Evolutionary conservation across 1,284 basidiomycete genomes (phyloP).

Genomic region (Neolentinus lepideus): DNA sequence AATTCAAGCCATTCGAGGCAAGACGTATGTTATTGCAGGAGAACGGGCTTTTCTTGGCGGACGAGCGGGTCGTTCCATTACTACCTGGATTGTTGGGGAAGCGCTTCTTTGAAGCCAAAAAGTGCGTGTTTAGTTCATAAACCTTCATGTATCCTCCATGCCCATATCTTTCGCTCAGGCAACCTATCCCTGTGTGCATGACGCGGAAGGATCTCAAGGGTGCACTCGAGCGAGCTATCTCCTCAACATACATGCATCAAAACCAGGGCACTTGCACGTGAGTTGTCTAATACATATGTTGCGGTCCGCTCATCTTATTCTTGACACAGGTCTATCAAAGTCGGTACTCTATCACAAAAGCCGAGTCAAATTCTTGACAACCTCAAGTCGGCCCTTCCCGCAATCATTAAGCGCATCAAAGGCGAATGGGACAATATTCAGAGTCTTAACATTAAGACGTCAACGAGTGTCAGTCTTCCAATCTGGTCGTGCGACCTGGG

Average conservation of each 20-base stretch:
- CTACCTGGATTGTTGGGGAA: slow-evolving; percentile 85
- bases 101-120: slow-evolving; percentile 92
- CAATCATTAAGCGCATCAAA: slow-evolving; percentile 63
- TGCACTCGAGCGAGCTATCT: slow-evolving; percentile 87
- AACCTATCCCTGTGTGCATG: slow-evolving; percentile 89
- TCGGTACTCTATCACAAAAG: slow-evolving; percentile 72
- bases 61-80: slow-evolving; percentile 84
- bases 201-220: slow-evolving; percentile 82
- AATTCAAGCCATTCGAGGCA: slow-evolving; percentile 92
- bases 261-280: slow-evolving; percentile 89
- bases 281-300: slow-evolving; percentile 23
- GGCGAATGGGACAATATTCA: slow-evolving; percentile 93
- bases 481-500: slow-evolving; percentile 82
- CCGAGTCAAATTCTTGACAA: slow-evolving; percentile 76
- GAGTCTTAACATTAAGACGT: slow-evolving; percentile 88
- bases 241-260: slow-evolving; percentile 91
- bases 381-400: slow-evolving; percentile 73
- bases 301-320: neutral
- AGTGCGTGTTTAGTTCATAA: slow-evolving; percentile 42
- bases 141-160: neutral
- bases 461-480: slow-evolving; percentile 77
- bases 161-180: slow-evolving; percentile 39
- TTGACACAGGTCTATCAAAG: slow-evolving; percentile 71
- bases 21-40: slow-evolving; percentile 80
- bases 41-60: slow-evolving; percentile 89